phyloP scores from a whole-genome alignment of 2,329 filamentous ascomycete genomes.

The Monosporascus cannonballus region DNA sequence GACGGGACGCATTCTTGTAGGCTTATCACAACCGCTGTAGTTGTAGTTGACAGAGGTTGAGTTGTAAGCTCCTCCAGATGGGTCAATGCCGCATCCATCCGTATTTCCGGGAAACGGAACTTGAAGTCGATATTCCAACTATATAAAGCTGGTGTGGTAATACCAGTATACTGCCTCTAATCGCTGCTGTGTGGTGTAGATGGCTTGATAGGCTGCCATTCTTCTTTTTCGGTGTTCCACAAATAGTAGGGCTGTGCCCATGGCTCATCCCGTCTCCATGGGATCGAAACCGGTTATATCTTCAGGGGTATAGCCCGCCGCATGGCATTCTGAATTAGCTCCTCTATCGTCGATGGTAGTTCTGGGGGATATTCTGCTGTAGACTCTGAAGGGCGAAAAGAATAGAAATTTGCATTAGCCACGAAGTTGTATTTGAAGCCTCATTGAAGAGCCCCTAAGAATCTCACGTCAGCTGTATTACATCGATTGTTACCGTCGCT shows the following conservation, averaged over 20 bases:
- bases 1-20: conserved; percentile 43
- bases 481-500: no score
- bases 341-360: conserved; percentile 13
- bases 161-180: neutral
- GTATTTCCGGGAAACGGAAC: conserved; percentile 16
- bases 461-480: no score
- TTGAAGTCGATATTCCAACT: conserved; percentile 31
- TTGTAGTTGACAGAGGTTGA: neutral
- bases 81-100: conserved; percentile 21
- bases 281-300: conserved; percentile 8
- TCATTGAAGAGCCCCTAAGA: no score
- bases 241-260: conserved; percentile 17
- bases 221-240: conserved; percentile 11
- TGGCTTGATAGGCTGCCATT: conserved; percentile 10
- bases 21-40: conserved; percentile 35
- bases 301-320: conserved; percentile 5
- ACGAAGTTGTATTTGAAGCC: no score
- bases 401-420: no score
- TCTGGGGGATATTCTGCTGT: no score
- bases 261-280: conserved; percentile 21
- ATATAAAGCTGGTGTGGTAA: conserved; percentile 17
- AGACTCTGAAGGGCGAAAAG: no score
- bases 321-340: conserved; percentile 15
- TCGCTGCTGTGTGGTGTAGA: neutral
- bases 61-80: conserved; percentile 14